Base-by-base conservation (phyloP, 345 rosid genomes). In the Acer campestre region DNA sequence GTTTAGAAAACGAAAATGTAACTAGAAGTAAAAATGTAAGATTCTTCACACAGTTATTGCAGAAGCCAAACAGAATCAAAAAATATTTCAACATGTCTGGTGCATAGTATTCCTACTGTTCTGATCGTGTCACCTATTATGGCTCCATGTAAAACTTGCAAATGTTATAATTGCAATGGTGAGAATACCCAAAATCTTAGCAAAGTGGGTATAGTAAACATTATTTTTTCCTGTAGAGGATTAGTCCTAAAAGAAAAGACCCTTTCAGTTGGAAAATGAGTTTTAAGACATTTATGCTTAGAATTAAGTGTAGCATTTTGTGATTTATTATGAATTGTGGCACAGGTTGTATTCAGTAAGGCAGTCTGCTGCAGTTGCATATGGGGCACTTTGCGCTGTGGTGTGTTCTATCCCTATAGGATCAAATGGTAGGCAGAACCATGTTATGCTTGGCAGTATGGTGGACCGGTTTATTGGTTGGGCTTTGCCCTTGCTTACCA, bases 401-500 rank as follows among this genome's bases (percentile, higher is more conserved):
- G 83, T 88, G 53, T 91, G 91, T 69, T 91, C 95, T 10, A 83
- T 90, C n/a, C 94, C 90, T 38, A 42, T 90, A 71, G 91, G 92
- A 61, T 77, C 94, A 13, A 89, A 87, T 82, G 93, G 92, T 44
- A 86, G 95, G 84, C 97, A 89, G 71, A 91, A 89, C 70, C 94
- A 90, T 90, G 90, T 90, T 79, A 72, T 95, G 83, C 89, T 94
- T 9, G 91, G 90, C 31, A 81, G 88, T 85, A 78, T 89, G 83
- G 97, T 90, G 79, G 98, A 95, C 65, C 76, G 94, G 78, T 93
- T 93, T 79, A 88, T 95, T 79, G 80, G 82, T 74, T 95, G 97
- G 98, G 92, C 97, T 40, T 81, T 91, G 80, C 98, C 98, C 1
- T 84, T 93, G 90, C 90, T 95, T 78, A 86, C 84, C 83, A 85